Conservation (phyloP, 495 filamentous ascomycete genomes). For the Pseudomonodictys pantanalensis region DNA sequence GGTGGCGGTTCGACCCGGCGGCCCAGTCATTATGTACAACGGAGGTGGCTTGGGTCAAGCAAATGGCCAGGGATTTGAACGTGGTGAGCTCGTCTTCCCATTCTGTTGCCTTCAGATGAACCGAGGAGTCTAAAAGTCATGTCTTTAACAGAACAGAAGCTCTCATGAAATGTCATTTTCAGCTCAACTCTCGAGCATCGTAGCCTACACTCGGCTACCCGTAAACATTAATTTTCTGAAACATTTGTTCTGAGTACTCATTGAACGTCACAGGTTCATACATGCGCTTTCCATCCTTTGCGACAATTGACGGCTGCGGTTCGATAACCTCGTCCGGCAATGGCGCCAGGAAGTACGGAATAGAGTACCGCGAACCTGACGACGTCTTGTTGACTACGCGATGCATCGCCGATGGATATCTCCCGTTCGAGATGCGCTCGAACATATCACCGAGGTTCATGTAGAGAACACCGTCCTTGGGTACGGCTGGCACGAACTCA, state of each 20-base stretch:
- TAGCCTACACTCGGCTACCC: too few species aligned
- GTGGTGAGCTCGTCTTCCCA: too few species aligned
- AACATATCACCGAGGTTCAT: constrained; percentile 31
- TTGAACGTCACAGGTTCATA: constrained; percentile 15
- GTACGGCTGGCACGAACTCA: constrained; percentile 15
- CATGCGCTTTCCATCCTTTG: not conserved
- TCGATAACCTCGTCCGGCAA: constrained; percentile 9
- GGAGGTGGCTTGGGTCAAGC: too few species aligned
- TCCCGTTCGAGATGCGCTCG: constrained; percentile 27
- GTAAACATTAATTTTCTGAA: constrained; percentile 6
- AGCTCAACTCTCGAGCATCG: too few species aligned
- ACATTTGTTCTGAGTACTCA: constrained; percentile 8
- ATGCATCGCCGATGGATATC: constrained; percentile 20
- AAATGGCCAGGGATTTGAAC: too few species aligned
- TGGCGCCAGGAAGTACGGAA: constrained; percentile 24
- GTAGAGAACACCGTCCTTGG: constrained; percentile 17
- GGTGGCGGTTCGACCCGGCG: too few species aligned
- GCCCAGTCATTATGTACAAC: too few species aligned
- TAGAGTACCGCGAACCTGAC: constrained; percentile 15
- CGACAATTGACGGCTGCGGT: constrained; percentile 10
- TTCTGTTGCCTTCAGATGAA: too few species aligned
- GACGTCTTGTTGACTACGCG: constrained; percentile 1
- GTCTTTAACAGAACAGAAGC: too few species aligned
- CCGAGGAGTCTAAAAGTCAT: too few species aligned
- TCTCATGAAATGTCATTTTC: too few species aligned